Evolutionary conservation across 2,329 filamentous ascomycete species (phyloP), one percentile per base, ranked within the genome.

Genomic region (Penicillium paneum): DNA sequence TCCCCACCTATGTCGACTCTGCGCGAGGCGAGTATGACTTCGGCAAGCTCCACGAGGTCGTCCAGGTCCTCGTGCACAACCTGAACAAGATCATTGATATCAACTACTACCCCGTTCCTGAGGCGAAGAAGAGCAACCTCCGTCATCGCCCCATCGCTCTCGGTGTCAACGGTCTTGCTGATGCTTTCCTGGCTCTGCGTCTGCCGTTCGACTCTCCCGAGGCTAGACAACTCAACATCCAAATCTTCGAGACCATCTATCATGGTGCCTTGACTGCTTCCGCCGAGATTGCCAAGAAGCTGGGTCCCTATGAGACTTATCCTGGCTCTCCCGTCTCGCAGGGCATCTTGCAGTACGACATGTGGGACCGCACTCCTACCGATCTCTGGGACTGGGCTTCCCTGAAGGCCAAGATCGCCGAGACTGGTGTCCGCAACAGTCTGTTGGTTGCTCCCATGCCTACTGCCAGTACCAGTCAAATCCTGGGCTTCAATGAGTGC

Each of bases 191-290:
- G 67, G 93, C 94, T 62, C 86, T 99, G 49, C 92, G 94, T 69
- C 83, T 97, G 81, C 93, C 94, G 31, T 99, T 99, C 70, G 94
- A 99, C 76, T 99, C 94, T 15, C 86, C 91, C 5, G 91, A 97
- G 78, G 94, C 94, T 59, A 90, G 88, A 65, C 84, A 94, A 74
- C 84, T 99, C 70, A 99, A 99, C 83, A 92, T 89, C 70, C 91
- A 99, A 76, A 97, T 99, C 75, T 99, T 99, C 63, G 94, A 99
- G 82, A 99, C 94, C 60, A 97, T 99, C 76, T 99, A 99, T 79
- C 94, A 99, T 74, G 94, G 88, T 72, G 90, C 91, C 54, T 80
- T 97, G 59, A 96, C 92, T 52, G 88, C 91, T 21, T 99, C 94
- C 0, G 86, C 89, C 70, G 86, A 96, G 54, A 79, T 97, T 62